Evolutionary conservation across 2,329 filamentous ascomycete species (phyloP).

Genomic region (Thelonectria discophora): DNA sequence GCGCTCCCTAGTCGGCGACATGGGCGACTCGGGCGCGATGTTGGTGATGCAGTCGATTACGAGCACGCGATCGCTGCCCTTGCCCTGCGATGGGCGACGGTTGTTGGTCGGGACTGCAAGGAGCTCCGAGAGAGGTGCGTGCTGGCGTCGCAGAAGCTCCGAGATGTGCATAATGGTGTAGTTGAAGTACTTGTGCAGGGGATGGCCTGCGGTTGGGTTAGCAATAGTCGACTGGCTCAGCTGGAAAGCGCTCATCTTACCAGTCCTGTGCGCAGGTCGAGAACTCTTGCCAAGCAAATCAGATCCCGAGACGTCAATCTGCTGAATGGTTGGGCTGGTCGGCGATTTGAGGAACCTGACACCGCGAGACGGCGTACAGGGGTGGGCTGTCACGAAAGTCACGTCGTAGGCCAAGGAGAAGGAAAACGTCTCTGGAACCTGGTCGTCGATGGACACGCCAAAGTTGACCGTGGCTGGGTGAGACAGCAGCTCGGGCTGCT

Average conservation of each 20-base stretch:
- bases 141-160: constrained; percentile 60
- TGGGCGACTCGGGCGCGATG: constrained; percentile 53
- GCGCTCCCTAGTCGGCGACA: constrained; percentile 58
- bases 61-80: constrained; percentile 54
- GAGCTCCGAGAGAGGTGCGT: constrained; percentile 58
- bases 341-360: constrained; percentile 68
- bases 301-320: constrained; percentile 61
- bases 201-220: constrained; percentile 59
- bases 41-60: constrained; percentile 72
- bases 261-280: constrained; percentile 58
- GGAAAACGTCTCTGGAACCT: constrained; percentile 52
- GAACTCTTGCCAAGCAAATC: constrained; percentile 55
- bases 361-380: constrained; percentile 66
- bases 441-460: constrained; percentile 49
- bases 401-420: constrained; percentile 65
- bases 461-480: constrained; percentile 50
- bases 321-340: constrained; percentile 66
- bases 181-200: constrained; percentile 69
- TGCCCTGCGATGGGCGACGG: constrained; percentile 39
- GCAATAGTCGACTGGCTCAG: not conserved
- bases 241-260: constrained; percentile 44
- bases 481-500: constrained; percentile 47
- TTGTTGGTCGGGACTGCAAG: constrained; percentile 49
- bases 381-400: constrained; percentile 72
- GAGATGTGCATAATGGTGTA: constrained; percentile 68